Base-by-base conservation (phyloP, 768 basidiomycete genomes). In the Galerina marginata region DNA sequence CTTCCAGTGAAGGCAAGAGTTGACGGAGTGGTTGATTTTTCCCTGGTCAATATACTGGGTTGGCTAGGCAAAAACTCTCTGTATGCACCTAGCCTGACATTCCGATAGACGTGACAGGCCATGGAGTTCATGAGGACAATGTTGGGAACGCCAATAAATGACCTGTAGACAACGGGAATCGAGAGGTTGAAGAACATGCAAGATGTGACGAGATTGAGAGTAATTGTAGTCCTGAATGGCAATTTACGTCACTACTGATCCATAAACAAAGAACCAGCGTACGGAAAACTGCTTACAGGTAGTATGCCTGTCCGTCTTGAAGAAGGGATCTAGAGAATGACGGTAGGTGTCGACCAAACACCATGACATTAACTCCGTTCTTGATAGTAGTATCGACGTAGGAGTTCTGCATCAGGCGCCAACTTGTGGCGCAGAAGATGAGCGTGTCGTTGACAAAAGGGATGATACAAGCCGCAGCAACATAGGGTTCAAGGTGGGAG, bases 381-480 rank as follows among this genome's bases (percentile, higher is more conserved):
- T 60, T 50, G 23, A 58, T 39, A 37, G 20, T 20, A 25, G 42
- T 37, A 16, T 64, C 53, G 7, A 45, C 39, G 29, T 62, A 54
- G 9, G 68, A 39, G 37, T 67, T 61, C 23, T 44, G 40, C 11
- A 68, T 38, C 7, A 78, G 59, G 4, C 67, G 63, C 61, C 65
- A 71, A 6, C 76, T 72, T 5, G 75, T 73, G 15, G 73, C 68
- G 36, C 73, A 36, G 54, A 75, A 75, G 7, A 75, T 70, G 43
- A 64, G 51, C 0, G 71, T 75, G 54, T 77, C 75, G 42, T 70
- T 60, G 15, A 75, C 58, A 2, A 71, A 54, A 1, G 65, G 55
- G 3, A 61, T 54, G 47, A 74, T 67, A 0, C 59, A 63, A 9
- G 70, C 57, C 12, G 67, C 61, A 6, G 54, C 59, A 11, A 63